phyloP scores from a whole-genome alignment of 2,329 filamentous ascomycete species.

The Diaporthe nobilis region DNA sequence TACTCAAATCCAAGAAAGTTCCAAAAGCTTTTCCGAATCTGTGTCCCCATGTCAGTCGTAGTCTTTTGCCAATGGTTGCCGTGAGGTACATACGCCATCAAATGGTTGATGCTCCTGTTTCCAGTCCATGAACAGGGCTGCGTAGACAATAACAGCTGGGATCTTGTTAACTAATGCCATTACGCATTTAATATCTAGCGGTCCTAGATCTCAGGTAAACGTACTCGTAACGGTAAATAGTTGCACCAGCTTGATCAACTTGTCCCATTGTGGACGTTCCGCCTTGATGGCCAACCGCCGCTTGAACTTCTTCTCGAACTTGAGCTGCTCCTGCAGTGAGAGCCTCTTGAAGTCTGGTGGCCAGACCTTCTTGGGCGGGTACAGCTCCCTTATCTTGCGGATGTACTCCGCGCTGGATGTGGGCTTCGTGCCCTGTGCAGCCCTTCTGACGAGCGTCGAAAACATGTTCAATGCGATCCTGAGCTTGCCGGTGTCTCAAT shows the following conservation, averaged over 20 bases:
- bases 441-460: constrained; percentile 60
- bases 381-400: constrained; percentile 61
- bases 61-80: constrained; percentile 22
- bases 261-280: constrained; percentile 75
- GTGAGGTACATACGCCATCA: constrained; percentile 56
- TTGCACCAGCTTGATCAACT: constrained; percentile 75
- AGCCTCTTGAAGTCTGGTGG: constrained; percentile 82
- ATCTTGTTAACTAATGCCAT: not conserved
- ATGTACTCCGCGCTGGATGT: constrained; percentile 43
- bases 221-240: constrained; percentile 70
- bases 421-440: constrained; percentile 51
- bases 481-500: no score
- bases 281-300: constrained; percentile 75
- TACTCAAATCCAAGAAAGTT: constrained; percentile 40
- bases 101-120: constrained; percentile 62
- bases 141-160: constrained; percentile 67
- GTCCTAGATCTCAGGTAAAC: constrained; percentile 46
- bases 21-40: constrained; percentile 48
- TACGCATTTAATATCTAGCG: not conserved
- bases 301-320: constrained; percentile 84
- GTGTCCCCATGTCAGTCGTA: constrained; percentile 35
- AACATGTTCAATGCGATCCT: constrained; percentile 56
- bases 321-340: constrained; percentile 79
- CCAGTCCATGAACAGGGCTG: constrained; percentile 75
- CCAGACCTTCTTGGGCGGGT: constrained; percentile 80